phyloP scores from a whole-genome alignment of 192 early-diverging fungal species.

The Dispira simplex region DNA sequence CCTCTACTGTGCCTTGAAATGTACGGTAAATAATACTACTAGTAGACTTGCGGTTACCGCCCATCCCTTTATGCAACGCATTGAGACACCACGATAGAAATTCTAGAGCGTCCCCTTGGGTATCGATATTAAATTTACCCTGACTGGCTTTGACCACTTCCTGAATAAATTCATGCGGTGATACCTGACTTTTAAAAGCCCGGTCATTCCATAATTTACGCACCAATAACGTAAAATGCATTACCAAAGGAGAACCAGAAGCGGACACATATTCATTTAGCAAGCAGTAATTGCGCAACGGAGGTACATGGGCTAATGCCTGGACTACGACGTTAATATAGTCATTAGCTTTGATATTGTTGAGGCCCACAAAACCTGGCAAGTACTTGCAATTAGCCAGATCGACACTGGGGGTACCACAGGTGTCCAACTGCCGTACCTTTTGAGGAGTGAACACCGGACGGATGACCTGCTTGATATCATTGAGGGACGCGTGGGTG shows the following conservation, averaged over 20 bases:
- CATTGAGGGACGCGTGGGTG: slow-evolving; percentile 64
- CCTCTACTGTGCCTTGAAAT: slow-evolving; percentile 73
- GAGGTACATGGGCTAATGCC: slow-evolving; percentile 68
- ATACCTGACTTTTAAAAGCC: slow-evolving; percentile 88
- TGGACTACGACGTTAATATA: slow-evolving; percentile 89
- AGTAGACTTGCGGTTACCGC: slow-evolving; percentile 54
- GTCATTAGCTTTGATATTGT: slow-evolving; percentile 90
- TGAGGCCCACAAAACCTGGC: slow-evolving; percentile 86
- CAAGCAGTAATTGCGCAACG: slow-evolving; percentile 73
- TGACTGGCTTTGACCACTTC: slow-evolving; percentile 75
- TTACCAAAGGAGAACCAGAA: slow-evolving; percentile 35
- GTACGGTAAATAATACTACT: slow-evolving; percentile 67
- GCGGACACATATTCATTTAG: slow-evolving; percentile 32
- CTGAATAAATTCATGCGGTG: slow-evolving; percentile 91
- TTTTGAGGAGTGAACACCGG: slow-evolving; percentile 59
- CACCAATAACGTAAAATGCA: slow-evolving; percentile 58
- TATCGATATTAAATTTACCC: slow-evolving; percentile 58
- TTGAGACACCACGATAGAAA: slow-evolving; percentile 91
- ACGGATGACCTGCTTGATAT: slow-evolving; percentile 82
- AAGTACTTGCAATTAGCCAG: slow-evolving; percentile 72
- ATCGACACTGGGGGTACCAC: slow-evolving; percentile 46
- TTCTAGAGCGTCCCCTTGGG: slow-evolving; percentile 72
- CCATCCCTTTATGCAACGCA: slow-evolving; percentile 68
- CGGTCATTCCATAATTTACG: slow-evolving; percentile 87
- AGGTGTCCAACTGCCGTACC: slow-evolving; percentile 48